Conservation (phyloP, 2,329 filamentous ascomycete genomes). For the Cryphonectria carpinicola region DNA sequence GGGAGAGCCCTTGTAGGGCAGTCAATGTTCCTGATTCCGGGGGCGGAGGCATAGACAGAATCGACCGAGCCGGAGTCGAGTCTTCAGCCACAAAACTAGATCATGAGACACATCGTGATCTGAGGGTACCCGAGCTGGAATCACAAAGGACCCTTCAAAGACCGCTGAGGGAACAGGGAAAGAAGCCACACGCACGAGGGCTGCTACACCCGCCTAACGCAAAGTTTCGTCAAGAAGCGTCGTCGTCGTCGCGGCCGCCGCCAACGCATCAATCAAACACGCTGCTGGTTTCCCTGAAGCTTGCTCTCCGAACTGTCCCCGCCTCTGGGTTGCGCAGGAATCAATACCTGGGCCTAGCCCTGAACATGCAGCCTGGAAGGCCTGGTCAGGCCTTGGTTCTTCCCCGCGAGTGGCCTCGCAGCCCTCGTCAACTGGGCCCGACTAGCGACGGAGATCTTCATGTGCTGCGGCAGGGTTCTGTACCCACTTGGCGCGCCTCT, state of each 20-base stretch:
- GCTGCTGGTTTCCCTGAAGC: background rate
- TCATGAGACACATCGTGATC: background rate
- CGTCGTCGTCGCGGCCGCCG: background rate
- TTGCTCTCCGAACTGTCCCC: background rate
- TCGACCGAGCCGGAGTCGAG: background rate
- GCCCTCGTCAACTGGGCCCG: background rate
- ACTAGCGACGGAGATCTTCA: background rate
- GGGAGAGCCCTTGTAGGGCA: background rate
- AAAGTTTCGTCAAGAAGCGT: background rate
- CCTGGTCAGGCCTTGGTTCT: background rate
- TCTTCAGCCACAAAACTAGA: background rate
- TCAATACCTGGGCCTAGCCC: background rate
- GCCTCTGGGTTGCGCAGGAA: background rate
- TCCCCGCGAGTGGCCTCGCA: background rate
- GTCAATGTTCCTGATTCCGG: background rate
- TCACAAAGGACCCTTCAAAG: background rate
- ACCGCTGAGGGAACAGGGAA: background rate
- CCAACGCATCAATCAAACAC: no score
- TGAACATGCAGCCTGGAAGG: background rate
- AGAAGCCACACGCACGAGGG: background rate
- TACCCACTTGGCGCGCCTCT: constrained; percentile 1
- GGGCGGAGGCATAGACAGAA: background rate
- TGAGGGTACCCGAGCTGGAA: background rate
- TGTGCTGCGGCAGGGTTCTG: background rate
- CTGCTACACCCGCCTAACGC: background rate